Evolutionary conservation across 2,329 filamentous ascomycete species (phyloP), one percentile per base, ranked within the genome.

Genomic region (Colletotrichum lindemuthianum): DNA sequence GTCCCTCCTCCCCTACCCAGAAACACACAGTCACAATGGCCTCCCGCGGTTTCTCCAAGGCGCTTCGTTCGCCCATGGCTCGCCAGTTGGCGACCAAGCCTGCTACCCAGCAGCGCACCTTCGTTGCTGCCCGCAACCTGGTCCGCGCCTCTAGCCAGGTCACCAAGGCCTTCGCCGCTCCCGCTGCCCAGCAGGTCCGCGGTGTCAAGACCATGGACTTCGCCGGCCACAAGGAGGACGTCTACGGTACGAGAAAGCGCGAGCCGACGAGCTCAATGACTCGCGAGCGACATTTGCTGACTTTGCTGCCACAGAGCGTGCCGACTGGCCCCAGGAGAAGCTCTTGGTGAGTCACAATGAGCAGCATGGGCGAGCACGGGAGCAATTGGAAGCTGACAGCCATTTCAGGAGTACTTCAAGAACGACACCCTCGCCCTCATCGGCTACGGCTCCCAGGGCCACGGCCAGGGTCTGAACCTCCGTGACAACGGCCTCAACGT

Each of bases 201-300:
- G 96, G 96, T 80, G 83, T 97, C 77, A 98, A 99, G 92, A 97
- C 95, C 73, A 95, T 99, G 81, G 94, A 98, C 89, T 99, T 99
- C 81, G 96, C 96, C 72, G 96, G 93, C 76, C 86, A 87, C 78
- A 95, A 96, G 85, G 96, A 99, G 88, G 88, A 90, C 72, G 96
- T 99, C 78, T 97, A 92, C 79, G 93, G 93, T 96, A 82, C 76
- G 68, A 12, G n/a, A 44, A 47, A 51, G 7, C n/a, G 12, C 32
- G 53, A 52, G 44, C 44, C 11, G 32, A 13, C 15, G 10, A 15
- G 43, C 10, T n/a, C n/a, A 65, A 60, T 55, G 63, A 65, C 56
- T 67, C 49, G 58, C 37, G 39, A 60, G 61, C 51, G 36, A 48
- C 32, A 48, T 52, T 50, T 57, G 50, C 63, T 48, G 68, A 72